Base-by-base conservation (phyloP, 2,329 filamentous ascomycete genomes). In the Thelonectria olida region DNA sequence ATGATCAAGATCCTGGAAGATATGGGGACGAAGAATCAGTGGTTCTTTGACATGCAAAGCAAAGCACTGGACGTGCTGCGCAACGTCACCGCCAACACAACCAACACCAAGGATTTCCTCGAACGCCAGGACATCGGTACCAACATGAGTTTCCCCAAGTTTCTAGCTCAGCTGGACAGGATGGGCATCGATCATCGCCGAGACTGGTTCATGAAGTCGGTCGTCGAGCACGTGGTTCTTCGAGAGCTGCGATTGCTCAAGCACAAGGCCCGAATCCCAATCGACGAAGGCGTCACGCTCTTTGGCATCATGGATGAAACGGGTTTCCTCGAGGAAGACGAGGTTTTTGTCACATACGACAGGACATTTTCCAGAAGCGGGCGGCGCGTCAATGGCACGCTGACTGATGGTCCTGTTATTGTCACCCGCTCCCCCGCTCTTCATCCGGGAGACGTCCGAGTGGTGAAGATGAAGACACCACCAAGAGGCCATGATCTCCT, bases 1-100 rank as follows among this genome's bases (percentile, higher is more conserved):
- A 82, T 94, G 62, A 93, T 96, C 77, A 96, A 96, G 73, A 93
- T 96, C 5, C 75, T 97, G 1, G 93, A 97, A 71, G 93, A 96
- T 66, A 88, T 95, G 74, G 83, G 84, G 0, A 87, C 91, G 0
- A 72, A 81, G 0, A 71, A 78, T 1, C 57, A 76, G 0, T 90
- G 85, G 73, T 95, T 97, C 65, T 72, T 90, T 10, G 70, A 81
- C 0, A 76, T 92, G 1, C 92, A 96, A 73, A 78, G 81, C 1
- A 78, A 79, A n/a, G 89, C 89, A 25, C 77, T 96, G 4, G 66
- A 82, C 0, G 79, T 83, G 12, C 79, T 96, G 5, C 84, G 87
- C 3, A 75, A 76, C 10, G 86, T 90, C 47, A 89, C 89, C 0
- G 77, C 82, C 0, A 84, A 81, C 19, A 79, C 85, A 0, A 71